Percentiles rank a stretch among this genome's conserved stretches.
phyloP scores from a whole-genome alignment of 2,329 filamentous ascomycete genomes.

The Mycosphaerelloides madeirae region DNA sequence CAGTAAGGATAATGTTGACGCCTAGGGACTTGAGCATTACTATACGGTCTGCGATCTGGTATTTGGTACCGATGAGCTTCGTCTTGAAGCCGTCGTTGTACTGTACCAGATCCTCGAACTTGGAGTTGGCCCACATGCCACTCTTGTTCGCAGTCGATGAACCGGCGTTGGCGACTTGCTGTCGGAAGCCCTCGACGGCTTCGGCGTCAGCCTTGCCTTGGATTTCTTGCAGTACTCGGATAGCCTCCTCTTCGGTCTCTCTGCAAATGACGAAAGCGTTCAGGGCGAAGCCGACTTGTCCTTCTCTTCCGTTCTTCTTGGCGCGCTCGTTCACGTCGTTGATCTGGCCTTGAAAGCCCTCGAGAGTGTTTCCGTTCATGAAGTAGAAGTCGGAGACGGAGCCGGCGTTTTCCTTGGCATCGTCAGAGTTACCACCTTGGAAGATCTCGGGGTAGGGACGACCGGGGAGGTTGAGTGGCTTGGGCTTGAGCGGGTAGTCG shows the following conservation, averaged over 20 bases:
- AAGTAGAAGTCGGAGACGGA: constrained; percentile 50
- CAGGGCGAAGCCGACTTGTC: constrained; percentile 47
- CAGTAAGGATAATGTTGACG: constrained; percentile 43
- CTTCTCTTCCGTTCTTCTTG: constrained; percentile 40
- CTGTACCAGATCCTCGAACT: constrained; percentile 51
- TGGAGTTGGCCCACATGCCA: constrained; percentile 52
- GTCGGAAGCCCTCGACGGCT: constrained; percentile 47
- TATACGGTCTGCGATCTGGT: constrained; percentile 50
- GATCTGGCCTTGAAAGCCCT: constrained; percentile 50
- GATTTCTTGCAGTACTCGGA: constrained; percentile 48
- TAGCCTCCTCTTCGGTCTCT: constrained; percentile 48
- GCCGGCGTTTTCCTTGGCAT: constrained; percentile 48
- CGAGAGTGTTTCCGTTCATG: constrained; percentile 54
- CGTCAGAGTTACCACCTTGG: constrained; percentile 50
- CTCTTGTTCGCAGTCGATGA: constrained; percentile 44
- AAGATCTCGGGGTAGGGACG: constrained; percentile 51
- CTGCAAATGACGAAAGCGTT: constrained; percentile 50
- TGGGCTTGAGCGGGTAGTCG: constrained; percentile 48
- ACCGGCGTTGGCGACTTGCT: constrained; percentile 49
- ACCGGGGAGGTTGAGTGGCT: constrained; percentile 43
- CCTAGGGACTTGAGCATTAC: constrained; percentile 45
- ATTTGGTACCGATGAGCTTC: constrained; percentile 50
- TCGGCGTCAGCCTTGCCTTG: constrained; percentile 51
- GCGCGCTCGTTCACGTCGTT: constrained; percentile 46
- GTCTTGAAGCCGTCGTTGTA: constrained; percentile 56